Evolutionary conservation across 2,329 filamentous ascomycete species (phyloP).

Genomic region (Macrophomina pseudophaseolina): DNA sequence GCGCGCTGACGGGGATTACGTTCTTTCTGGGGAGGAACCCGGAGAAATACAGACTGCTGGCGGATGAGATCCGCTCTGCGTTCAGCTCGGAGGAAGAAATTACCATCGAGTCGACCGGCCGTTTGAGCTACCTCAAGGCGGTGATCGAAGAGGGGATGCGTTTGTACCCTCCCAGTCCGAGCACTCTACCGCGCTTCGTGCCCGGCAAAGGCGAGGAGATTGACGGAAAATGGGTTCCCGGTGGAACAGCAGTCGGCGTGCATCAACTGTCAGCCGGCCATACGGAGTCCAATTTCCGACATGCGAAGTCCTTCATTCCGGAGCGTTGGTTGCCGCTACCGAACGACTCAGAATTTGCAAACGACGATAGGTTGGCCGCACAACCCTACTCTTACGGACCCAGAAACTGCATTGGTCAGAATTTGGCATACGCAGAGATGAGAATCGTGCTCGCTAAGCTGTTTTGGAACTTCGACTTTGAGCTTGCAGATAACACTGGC

Average conservation of each 20-base stretch:
- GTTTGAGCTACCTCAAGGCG: conserved; percentile 1
- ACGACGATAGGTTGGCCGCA: conserved; percentile 35
- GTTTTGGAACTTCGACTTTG: conserved; percentile 46
- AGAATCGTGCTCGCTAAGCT: conserved; percentile 44
- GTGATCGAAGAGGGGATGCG: conserved; percentile 51
- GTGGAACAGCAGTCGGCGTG: conserved; percentile 35
- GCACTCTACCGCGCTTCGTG: conserved; percentile 37
- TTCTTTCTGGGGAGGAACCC: conserved; percentile 29
- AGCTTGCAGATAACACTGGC: conserved; percentile 32
- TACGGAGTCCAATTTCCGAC: conserved; percentile 31
- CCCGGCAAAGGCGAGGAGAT: conserved; percentile 38
- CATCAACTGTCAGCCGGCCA: conserved; percentile 29
- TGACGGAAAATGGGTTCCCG: conserved; percentile 29
- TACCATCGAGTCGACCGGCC: not conserved
- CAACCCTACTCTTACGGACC: conserved; percentile 44
- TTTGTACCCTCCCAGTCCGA: conserved; percentile 50
- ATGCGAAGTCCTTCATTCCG: conserved; percentile 32
- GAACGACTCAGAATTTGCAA: conserved; percentile 32
- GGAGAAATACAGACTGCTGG: not conserved
- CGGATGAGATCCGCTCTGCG: conserved; percentile 7
- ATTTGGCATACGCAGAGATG: conserved; percentile 44
- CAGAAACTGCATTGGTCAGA: conserved; percentile 42
- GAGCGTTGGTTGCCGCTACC: conserved; percentile 41
- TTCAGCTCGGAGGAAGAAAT: conserved; percentile 25
- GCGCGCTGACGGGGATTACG: not conserved